A percentile compares a stretch with the other conserved stretches of the same genome.
Conservation (phyloP, 2,329 filamentous ascomycete genomes). For the Emmonsia crescens region DNA sequence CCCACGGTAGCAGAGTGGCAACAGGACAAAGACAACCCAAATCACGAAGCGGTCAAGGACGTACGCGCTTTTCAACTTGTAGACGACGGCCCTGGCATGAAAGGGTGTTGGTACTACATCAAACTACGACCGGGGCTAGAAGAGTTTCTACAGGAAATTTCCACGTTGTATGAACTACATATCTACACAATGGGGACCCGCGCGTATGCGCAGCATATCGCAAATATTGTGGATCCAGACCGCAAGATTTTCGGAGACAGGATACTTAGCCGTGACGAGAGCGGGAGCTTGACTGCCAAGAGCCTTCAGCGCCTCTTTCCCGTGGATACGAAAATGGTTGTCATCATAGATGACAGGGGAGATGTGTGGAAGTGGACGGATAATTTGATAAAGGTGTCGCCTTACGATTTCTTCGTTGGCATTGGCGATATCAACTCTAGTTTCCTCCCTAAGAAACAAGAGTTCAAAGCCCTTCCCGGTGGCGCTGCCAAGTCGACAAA, state of each 20-base stretch:
- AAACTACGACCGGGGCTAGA: slow-evolving; percentile 83
- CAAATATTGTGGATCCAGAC: slow-evolving; percentile 83
- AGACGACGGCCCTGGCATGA: slow-evolving; percentile 67
- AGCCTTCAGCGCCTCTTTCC: slow-evolving; percentile 85
- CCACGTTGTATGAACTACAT: slow-evolving; percentile 81
- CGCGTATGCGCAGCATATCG: slow-evolving; percentile 88
- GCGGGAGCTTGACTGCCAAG: slow-evolving; percentile 84
- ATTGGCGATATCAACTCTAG: slow-evolving; percentile 98
- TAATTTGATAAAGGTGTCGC: slow-evolving; percentile 87
- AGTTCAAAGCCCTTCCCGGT: slow-evolving; percentile 38
- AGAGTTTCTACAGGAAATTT: slow-evolving; percentile 67
- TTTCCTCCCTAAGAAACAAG: slow-evolving; percentile 70
- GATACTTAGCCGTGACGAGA: slow-evolving; percentile 94
- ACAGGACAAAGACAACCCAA: slow-evolving; percentile 74
- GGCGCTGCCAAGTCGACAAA: slow-evolving; percentile 18
- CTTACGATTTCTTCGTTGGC: slow-evolving; percentile 96
- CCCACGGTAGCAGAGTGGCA: slow-evolving; percentile 96
- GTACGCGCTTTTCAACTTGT: slow-evolving; percentile 79
- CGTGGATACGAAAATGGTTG: slow-evolving; percentile 96
- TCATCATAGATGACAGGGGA: slow-evolving; percentile 93
- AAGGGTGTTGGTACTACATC: slow-evolving; percentile 93
- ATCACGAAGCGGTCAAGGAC: slow-evolving; percentile 80
- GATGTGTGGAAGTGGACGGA: slow-evolving; percentile 93
- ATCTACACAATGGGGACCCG: slow-evolving; percentile 99
- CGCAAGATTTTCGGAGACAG: slow-evolving; percentile 84